These are phyloP conservation scores for Metschnikowia koreensis DNA, from an alignment of 805 yeast genomes.

Conservation along the genomic window DNA sequence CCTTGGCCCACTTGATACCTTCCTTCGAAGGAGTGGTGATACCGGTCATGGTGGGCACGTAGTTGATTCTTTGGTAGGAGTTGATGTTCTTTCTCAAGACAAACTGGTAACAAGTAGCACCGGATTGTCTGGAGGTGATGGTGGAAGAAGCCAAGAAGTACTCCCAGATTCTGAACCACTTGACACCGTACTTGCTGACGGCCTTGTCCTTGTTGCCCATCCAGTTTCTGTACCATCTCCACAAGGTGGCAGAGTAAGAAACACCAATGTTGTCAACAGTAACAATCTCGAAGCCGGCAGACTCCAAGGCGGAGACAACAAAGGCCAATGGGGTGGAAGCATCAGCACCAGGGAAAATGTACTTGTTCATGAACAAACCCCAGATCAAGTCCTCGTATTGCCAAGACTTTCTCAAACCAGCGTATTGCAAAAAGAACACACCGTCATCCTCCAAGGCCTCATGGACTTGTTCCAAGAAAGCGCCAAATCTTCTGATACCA, in stretches of 20 bases:
- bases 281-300: slow-evolving; percentile 82
- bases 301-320: slow-evolving; percentile 73
- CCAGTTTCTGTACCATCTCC: slow-evolving; percentile 97
- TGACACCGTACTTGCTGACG: slow-evolving; percentile 75
- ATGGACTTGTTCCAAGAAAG: slow-evolving; percentile 76
- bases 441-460: slow-evolving; percentile 93
- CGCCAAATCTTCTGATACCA: slow-evolving; percentile 78
- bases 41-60: slow-evolving; percentile 76
- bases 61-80: slow-evolving; percentile 78
- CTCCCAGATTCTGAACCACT: slow-evolving; percentile 95
- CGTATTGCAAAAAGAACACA: slow-evolving; percentile 78
- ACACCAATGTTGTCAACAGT: slow-evolving; percentile 87
- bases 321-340: slow-evolving; percentile 92
- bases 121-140: slow-evolving; percentile 87
- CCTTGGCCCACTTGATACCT: slow-evolving; percentile 58
- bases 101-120: slow-evolving; percentile 89
- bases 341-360: slow-evolving; percentile 96
- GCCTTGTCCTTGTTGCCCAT: slow-evolving; percentile 74
- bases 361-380: slow-evolving; percentile 96
- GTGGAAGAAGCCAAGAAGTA: slow-evolving; percentile 80
- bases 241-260: slow-evolving; percentile 84
- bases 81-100: slow-evolving; percentile 87
- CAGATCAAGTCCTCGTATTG: slow-evolving; percentile 91
- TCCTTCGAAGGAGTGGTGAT: slow-evolving; percentile 55
- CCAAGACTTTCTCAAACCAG: slow-evolving; percentile 90